These are phyloP conservation scores for Xylariaceae sp. DNA, from an alignment of 2,329 filamentous ascomycete species.

Conservation along the genomic window DNA sequence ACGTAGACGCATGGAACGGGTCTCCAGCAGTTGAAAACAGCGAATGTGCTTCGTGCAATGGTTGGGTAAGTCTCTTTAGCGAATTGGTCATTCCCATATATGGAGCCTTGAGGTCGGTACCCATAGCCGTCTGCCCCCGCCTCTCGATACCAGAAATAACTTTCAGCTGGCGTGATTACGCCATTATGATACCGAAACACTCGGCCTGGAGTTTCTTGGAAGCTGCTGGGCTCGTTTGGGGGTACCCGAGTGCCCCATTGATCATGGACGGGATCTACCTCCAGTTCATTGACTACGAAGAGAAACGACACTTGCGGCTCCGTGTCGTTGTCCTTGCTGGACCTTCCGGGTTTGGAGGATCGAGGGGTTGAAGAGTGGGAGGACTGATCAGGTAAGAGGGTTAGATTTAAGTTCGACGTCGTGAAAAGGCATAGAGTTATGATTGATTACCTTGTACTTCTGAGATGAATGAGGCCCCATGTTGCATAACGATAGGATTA, in stretches of 20 bases:
- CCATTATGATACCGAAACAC: constrained; percentile 13
- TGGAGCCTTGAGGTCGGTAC: no score
- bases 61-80: no score
- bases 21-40: constrained; percentile 18
- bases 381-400: no score
- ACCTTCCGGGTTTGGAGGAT: background rate
- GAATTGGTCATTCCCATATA: no score
- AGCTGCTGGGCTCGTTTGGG: background rate
- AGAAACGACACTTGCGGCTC: constrained; percentile 7
- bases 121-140: background rate
- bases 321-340: background rate
- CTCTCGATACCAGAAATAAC: constrained; percentile 5
- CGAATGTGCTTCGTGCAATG: background rate
- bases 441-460: no score
- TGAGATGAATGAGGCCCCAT: no score
- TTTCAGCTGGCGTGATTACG: background rate
- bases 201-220: background rate
- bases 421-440: no score
- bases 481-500: no score
- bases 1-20: constrained; percentile 16
- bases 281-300: constrained; percentile 19
- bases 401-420: no score
- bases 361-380: no score
- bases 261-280: constrained; percentile 1
- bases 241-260: constrained; percentile 11